phyloP scores from a whole-genome alignment of 108 stramenopile species.

The Craspedostauros australis region DNA sequence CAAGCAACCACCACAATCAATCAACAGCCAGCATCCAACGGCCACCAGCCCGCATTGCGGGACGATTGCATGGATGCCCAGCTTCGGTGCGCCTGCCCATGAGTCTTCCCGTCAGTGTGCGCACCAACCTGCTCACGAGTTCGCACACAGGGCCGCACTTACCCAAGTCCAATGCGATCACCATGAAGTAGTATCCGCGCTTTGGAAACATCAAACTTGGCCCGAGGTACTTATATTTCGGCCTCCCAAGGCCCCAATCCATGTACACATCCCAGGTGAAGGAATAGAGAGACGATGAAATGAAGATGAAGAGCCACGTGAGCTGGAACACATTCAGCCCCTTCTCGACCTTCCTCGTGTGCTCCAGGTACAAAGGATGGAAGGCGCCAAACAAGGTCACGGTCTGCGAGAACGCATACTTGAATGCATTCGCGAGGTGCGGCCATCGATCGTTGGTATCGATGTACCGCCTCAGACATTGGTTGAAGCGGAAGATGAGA shows the following conservation, averaged over 20 bases:
- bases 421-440: conserved; percentile 83
- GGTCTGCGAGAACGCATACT: conserved; percentile 87
- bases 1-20: too few species aligned
- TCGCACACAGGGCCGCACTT: background rate
- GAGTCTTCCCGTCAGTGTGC: too few species aligned
- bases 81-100: too few species aligned
- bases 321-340: conserved; percentile 44
- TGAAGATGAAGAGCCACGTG: conserved; percentile 78
- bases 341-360: conserved; percentile 11
- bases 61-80: too few species aligned
- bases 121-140: too few species aligned
- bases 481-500: conserved; percentile 85
- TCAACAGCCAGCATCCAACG: too few species aligned
- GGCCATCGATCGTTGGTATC: conserved; percentile 83
- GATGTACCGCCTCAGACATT: conserved; percentile 80
- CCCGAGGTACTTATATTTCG: conserved; percentile 64
- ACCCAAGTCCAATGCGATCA: conserved; percentile 49
- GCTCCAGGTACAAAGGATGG: conserved; percentile 76
- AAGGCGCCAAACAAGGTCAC: conserved; percentile 90
- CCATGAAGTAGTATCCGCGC: conserved; percentile 52
- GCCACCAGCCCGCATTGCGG: too few species aligned
- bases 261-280: conserved; percentile 91
- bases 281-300: conserved; percentile 75
- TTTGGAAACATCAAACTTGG: conserved; percentile 82
- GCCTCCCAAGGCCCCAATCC: conserved; percentile 86